Conservation (phyloP, 495 filamentous ascomycete genomes). For the Talaromyces stipitatus region DNA sequence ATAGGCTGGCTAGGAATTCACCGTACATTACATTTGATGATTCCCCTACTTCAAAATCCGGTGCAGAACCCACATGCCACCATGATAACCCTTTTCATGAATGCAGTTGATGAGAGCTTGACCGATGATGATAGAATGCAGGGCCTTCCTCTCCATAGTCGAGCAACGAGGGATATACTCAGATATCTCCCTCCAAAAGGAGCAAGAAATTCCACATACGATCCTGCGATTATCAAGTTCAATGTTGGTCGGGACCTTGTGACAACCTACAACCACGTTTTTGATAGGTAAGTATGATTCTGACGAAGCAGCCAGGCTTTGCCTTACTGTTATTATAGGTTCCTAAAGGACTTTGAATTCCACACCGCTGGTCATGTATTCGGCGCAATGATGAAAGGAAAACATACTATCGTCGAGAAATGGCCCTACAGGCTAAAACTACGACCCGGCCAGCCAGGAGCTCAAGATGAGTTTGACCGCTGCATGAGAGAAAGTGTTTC, state of each 20-base stretch:
- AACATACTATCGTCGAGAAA: slow-evolving; percentile 29
- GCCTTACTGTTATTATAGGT: neutral
- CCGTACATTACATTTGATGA: slow-evolving; percentile 1
- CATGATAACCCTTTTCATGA: slow-evolving; percentile 19
- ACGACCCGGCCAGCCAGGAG: slow-evolving; percentile 17
- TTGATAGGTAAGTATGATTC: slow-evolving; percentile 7
- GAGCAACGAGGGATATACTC: neutral
- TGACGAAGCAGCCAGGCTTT: neutral
- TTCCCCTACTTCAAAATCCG: slow-evolving; percentile 15
- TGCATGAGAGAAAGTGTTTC: slow-evolving; percentile 5
- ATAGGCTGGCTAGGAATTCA: neutral
- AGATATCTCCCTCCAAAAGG: neutral
- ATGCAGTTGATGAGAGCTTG: slow-evolving; percentile 14
- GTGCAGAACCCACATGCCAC: slow-evolving; percentile 17
- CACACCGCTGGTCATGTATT: neutral
- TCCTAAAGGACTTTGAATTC: neutral
- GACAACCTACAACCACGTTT: slow-evolving; percentile 7
- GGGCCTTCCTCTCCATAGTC: neutral
- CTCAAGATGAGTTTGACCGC: slow-evolving; percentile 22
- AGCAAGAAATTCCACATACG: neutral
- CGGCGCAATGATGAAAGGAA: slow-evolving; percentile 17
- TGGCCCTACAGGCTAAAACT: slow-evolving; percentile 30
- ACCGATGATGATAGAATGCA: neutral
- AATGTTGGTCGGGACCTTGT: slow-evolving; percentile 1
- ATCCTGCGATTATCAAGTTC: slow-evolving; percentile 1